Base-by-base conservation (phyloP, 179 eudicot genomes). In the Silene noctiflora region DNA sequence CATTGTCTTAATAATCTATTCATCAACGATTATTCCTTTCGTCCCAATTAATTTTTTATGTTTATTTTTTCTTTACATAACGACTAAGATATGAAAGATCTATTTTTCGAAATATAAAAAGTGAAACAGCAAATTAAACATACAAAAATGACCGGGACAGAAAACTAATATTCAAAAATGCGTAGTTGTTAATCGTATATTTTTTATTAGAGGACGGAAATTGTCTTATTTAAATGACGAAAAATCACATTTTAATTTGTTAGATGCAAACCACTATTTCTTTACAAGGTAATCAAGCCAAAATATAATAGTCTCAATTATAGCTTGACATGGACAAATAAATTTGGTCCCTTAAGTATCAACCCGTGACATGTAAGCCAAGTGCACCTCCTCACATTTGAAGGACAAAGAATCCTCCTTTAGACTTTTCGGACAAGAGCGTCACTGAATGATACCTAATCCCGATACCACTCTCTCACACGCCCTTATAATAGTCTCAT, bases 321-420 rank as follows among this genome's bases (percentile, higher is more conserved):
- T 82, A 24, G 81, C 24, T 65, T 82, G 84, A 82, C 76, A 78
- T 78, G 39, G 74, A 70, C 79, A 81, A 77, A 77, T 48, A 48
- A 75, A 25, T 21, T 65, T 75, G 83, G 76, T 75, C 80, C 75
- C 44, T 72, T 65, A 19, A 64, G 29, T 9, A 62, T 51, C 11
- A 29, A 9, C 80, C 67, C 80, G 85, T 83, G 85, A 82, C 82
- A 83, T 72, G 53, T 72, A 72, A 58, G 53, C 51, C 75, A 72
- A 72, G 19, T 6, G 7, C 4, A 56, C 11, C 55, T 63, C 53
- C 64, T 79, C 3, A 75, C 31, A 14, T 16, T 63, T 78, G 71
- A 76, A 76, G 72, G 77, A n/a, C 85, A 72, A 82, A 62, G 69
- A 79, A 79, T 83, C 29, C 29, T n/a, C 72, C 77, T 72, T 67